Percentiles rank a stretch among this genome's conserved stretches.
phyloP scores from a whole-genome alignment of 1,284 basidiomycete species.

The Fomitopsis pinicola region DNA sequence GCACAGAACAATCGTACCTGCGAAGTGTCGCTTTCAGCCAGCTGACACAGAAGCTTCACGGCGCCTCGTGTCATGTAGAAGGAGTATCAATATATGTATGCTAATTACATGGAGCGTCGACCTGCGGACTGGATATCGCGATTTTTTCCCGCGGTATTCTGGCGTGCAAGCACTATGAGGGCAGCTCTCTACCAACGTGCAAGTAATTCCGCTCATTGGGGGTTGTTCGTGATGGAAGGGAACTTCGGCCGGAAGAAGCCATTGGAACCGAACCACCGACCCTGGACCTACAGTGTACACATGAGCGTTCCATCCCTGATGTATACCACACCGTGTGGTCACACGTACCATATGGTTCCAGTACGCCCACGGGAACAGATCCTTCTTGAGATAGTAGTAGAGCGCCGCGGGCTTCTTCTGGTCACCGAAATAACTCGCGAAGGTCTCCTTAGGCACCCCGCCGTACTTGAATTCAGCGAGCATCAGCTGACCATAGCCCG shows the following conservation, averaged over 20 bases:
- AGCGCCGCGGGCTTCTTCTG: conserved; percentile 64
- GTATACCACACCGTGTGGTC: not conserved
- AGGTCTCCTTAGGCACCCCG: conserved; percentile 82
- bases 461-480: conserved; percentile 92
- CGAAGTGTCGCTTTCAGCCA: not conserved
- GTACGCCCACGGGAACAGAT: conserved; percentile 88
- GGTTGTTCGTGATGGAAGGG: conserved; percentile 5
- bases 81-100: conserved; percentile 1
- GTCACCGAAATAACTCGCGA: conserved; percentile 61
- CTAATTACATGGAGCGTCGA: not conserved
- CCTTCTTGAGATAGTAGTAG: conserved; percentile 93
- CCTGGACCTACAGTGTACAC: conserved; percentile 43
- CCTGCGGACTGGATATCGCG: not conserved
- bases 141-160: no score
- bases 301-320: conserved; percentile 2
- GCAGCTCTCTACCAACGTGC: not conserved
- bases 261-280: conserved; percentile 63
- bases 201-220: not conserved
- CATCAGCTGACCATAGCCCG: conserved; percentile 84
- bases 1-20: not conserved
- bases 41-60: not conserved
- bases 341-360: conserved; percentile 73
- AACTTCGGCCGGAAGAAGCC: conserved; percentile 48
- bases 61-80: not conserved
- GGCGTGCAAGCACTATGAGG: no score